These are phyloP conservation scores for Phlegmacium glaucopus DNA, from an alignment of 768 basidiomycete genomes.

Conservation along the genomic window DNA sequence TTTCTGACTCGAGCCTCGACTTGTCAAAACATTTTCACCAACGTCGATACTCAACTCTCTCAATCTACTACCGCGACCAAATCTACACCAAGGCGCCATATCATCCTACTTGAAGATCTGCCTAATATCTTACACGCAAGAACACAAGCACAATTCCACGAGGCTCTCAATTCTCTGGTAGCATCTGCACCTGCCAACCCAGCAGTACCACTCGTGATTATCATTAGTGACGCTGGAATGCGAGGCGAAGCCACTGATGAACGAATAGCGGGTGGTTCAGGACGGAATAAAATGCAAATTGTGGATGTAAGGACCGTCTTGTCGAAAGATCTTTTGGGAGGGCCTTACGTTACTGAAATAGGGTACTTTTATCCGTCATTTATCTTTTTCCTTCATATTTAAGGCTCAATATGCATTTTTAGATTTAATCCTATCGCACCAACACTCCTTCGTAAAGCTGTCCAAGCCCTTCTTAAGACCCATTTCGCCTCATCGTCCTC, in stretches of 20 bases:
- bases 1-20: conserved; percentile 70
- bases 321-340: conserved; percentile 62
- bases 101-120: conserved; percentile 85
- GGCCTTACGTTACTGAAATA: conserved; percentile 78
- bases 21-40: conserved; percentile 51
- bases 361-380: conserved; percentile 52
- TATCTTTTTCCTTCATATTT: not conserved
- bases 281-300: conserved; percentile 43
- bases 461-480: conserved; percentile 53
- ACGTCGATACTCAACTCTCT: conserved; percentile 4
- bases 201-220: conserved; percentile 69
- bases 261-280: conserved; percentile 33
- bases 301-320: conserved; percentile 67
- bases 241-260: conserved; percentile 66
- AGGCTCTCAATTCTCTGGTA: conserved; percentile 58
- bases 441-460: conserved; percentile 78
- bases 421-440: conserved; percentile 94
- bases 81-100: conserved; percentile 36
- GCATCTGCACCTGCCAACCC: conserved; percentile 27
- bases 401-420: conserved; percentile 2
- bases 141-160: conserved; percentile 72
- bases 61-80: not conserved
- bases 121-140: conserved; percentile 82
- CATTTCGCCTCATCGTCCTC: conserved; percentile 39
- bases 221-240: conserved; percentile 80